Conservation (phyloP, 371 early-diverging fungal species). For the Haplosporangium sp. region DNA sequence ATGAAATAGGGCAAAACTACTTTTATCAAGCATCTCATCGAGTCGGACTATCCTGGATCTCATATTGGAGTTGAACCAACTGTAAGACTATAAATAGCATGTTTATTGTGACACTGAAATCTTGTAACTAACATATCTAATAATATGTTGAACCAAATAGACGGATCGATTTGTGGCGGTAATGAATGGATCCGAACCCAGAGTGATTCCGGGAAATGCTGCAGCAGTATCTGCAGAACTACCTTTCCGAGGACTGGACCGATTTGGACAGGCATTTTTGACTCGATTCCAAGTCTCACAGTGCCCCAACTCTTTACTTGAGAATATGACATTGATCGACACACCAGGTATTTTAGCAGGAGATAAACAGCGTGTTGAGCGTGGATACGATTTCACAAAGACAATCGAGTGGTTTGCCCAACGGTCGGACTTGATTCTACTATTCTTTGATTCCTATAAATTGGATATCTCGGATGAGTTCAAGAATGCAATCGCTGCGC, state of each 20-base stretch:
- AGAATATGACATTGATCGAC: constrained; percentile 88
- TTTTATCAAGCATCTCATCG: constrained; percentile 86
- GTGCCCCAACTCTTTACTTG: constrained; percentile 75
- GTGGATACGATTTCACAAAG: constrained; percentile 86
- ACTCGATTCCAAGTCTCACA: constrained; percentile 90
- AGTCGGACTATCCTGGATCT: constrained; percentile 83
- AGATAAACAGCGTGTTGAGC: constrained; percentile 81
- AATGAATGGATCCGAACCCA: constrained; percentile 79
- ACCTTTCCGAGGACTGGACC: constrained; percentile 81
- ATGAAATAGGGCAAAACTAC: constrained; percentile 79
- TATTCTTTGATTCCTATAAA: constrained; percentile 91
- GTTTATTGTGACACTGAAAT: not conserved
- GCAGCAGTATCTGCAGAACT: constrained; percentile 89
- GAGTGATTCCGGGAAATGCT: constrained; percentile 89
- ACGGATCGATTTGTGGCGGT: constrained; percentile 90
- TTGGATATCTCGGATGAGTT: constrained; percentile 93
- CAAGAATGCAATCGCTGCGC: constrained; percentile 78
- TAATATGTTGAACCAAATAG: constrained; percentile 19
- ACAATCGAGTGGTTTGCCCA: constrained; percentile 93
- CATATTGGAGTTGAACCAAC: constrained; percentile 92
- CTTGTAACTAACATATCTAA: not conserved
- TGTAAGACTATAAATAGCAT: constrained; percentile 40
- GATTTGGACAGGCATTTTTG: constrained; percentile 85
- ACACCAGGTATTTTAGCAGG: constrained; percentile 92
- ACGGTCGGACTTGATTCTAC: constrained; percentile 84